These are phyloP conservation scores for Paracorniculantispora psalliotae DNA, from an alignment of 2,329 filamentous ascomycete species.

Conservation along the genomic window DNA sequence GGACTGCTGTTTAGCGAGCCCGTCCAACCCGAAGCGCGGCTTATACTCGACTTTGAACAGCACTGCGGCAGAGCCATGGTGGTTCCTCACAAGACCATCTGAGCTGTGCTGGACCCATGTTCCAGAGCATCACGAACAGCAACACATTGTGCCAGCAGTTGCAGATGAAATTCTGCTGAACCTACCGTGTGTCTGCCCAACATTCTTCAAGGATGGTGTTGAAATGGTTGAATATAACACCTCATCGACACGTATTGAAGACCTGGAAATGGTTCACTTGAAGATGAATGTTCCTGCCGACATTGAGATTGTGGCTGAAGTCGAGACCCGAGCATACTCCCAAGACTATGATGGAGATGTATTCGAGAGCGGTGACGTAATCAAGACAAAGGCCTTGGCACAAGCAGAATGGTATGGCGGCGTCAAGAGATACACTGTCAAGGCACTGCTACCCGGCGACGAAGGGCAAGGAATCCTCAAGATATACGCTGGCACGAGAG, in stretches of 20 bases:
- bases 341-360: constrained; percentile 84
- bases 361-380: constrained; percentile 84
- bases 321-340: constrained; percentile 76
- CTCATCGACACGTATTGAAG: constrained; percentile 76
- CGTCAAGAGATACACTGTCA: constrained; percentile 86
- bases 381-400: constrained; percentile 80
- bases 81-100: constrained; percentile 83
- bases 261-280: constrained; percentile 88
- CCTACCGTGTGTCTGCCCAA: constrained; percentile 77
- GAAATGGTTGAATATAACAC: constrained; percentile 90
- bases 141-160: constrained; percentile 87
- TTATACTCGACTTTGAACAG: constrained; percentile 70
- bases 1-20: constrained; percentile 86
- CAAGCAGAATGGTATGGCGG: constrained; percentile 90
- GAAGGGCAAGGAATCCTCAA: constrained; percentile 85
- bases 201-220: constrained; percentile 78
- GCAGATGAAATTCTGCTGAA: constrained; percentile 81
- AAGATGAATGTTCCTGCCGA: constrained; percentile 84
- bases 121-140: constrained; percentile 78
- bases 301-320: constrained; percentile 86
- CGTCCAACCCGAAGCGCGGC: constrained; percentile 76
- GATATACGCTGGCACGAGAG: constrained; percentile 88
- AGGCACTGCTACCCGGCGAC: constrained; percentile 85
- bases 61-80: constrained; percentile 77
- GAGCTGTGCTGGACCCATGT: constrained; percentile 97